These are phyloP conservation scores for Apiospora arundinis DNA, from an alignment of 2,329 filamentous ascomycete genomes.

Conservation along the genomic window DNA sequence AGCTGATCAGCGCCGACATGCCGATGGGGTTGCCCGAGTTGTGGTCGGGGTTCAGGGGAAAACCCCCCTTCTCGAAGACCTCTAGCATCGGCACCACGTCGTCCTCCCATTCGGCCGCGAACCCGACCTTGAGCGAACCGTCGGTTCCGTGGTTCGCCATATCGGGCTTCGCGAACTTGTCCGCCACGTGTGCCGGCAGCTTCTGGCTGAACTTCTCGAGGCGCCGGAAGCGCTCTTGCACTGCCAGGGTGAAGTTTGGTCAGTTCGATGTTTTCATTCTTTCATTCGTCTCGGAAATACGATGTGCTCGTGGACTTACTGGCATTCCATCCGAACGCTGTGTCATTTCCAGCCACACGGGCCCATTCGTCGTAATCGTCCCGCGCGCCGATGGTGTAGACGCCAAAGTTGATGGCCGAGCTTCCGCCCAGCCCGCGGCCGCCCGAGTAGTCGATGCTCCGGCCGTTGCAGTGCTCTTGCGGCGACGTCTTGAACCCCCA, in stretches of 20 bases:
- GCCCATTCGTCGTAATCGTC: constrained; percentile 71
- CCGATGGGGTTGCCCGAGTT: constrained; percentile 66
- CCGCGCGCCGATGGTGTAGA: constrained; percentile 59
- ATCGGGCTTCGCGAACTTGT: constrained; percentile 56
- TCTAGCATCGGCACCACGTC: constrained; percentile 53
- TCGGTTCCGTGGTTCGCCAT: constrained; percentile 53
- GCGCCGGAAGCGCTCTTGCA: constrained; percentile 55
- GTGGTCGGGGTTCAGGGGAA: constrained; percentile 58
- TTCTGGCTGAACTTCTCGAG: constrained; percentile 60
- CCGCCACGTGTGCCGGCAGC: constrained; percentile 40
- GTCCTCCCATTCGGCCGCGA: constrained; percentile 54
- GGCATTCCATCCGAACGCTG: constrained; percentile 58
- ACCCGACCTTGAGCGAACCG: constrained; percentile 56
- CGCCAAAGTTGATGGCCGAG: constrained; percentile 60
- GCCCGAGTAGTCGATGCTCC: constrained; percentile 55
- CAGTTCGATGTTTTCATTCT: no score
- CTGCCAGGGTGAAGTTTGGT: not conserved
- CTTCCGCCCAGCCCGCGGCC: constrained; percentile 59
- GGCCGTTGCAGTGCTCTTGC: constrained; percentile 49
- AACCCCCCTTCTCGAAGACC: constrained; percentile 54
- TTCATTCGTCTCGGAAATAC: no score
- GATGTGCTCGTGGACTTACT: no score
- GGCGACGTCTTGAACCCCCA: constrained; percentile 59
- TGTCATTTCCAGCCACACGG: constrained; percentile 57
- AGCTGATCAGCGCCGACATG: constrained; percentile 56